phyloP scores from a whole-genome alignment of 306 rosid genomes.

The Cyamopsis tetragonoloba region DNA sequence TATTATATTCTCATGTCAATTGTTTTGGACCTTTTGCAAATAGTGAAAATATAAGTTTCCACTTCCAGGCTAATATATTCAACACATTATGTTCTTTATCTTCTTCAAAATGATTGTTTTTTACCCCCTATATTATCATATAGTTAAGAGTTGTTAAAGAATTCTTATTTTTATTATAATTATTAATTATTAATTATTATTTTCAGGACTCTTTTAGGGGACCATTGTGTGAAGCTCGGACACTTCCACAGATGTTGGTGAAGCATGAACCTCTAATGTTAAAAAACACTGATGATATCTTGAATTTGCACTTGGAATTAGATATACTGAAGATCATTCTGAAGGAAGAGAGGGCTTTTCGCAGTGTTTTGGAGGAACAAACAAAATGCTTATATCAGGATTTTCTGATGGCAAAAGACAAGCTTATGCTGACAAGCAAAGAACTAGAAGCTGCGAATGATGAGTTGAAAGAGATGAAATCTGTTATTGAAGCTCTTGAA shows the following conservation, averaged over 20 bases:
- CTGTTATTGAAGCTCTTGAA: constrained; percentile 72
- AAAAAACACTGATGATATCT: constrained; percentile 61
- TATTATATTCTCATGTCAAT: background rate
- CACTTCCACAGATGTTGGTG: constrained; percentile 28
- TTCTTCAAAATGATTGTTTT: background rate
- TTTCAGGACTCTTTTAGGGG: constrained; percentile 37
- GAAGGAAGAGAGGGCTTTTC: constrained; percentile 62
- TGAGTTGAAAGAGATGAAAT: constrained; percentile 59
- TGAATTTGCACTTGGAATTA: constrained; percentile 73
- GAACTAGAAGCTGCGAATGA: constrained; percentile 44
- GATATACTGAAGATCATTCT: constrained; percentile 77
- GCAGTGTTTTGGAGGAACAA: constrained; percentile 55
- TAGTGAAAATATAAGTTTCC: background rate
- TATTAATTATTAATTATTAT: too few species aligned
- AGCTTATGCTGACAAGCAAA: constrained; percentile 41
- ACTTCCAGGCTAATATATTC: background rate
- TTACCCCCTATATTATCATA: background rate
- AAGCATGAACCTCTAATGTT: constrained; percentile 33
- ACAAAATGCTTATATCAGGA: constrained; percentile 46
- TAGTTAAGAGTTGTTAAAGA: background rate
- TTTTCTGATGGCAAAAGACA: constrained; percentile 41
- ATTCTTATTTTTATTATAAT: background rate
- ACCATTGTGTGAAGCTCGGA: constrained; percentile 31
- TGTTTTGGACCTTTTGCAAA: background rate
- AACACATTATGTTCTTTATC: background rate